phyloP scores from a whole-genome alignment of 129 eudicot species.

The Tagetes erecta region DNA sequence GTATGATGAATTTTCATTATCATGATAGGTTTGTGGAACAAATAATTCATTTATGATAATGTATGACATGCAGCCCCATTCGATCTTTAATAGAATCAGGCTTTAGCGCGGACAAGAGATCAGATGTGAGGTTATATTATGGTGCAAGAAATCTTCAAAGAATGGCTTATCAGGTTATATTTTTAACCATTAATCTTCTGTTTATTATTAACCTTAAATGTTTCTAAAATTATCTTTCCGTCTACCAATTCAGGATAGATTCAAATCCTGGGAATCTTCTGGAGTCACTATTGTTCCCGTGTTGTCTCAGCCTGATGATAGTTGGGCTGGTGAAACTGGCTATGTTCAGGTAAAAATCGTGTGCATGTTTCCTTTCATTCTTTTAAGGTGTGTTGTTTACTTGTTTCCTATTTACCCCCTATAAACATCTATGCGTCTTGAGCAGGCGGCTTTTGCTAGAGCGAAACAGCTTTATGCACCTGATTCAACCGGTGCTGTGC shows the following conservation, averaged over 20 bases:
- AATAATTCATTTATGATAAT: not conserved
- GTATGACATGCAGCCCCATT: slow-evolving; percentile 66
- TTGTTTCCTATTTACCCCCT: slow-evolving; percentile 9
- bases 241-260: slow-evolving; percentile 62
- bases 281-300: slow-evolving; percentile 86
- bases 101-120: slow-evolving; percentile 79
- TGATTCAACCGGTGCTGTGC: slow-evolving; percentile 77
- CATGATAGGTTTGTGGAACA: not conserved
- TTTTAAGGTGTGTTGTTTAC: not conserved
- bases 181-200: slow-evolving; percentile 15
- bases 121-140: slow-evolving; percentile 86
- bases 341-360: slow-evolving; percentile 66
- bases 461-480: slow-evolving; percentile 66
- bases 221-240: slow-evolving; percentile 20
- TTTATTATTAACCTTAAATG: not conserved
- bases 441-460: slow-evolving; percentile 84
- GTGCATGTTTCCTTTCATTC: not conserved
- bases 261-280: slow-evolving; percentile 78
- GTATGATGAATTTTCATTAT: not conserved
- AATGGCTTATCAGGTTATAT: slow-evolving; percentile 88
- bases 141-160: slow-evolving; percentile 89
- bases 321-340: slow-evolving; percentile 84
- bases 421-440: slow-evolving; percentile 10
- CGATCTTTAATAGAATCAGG: slow-evolving; percentile 89
- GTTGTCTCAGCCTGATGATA: slow-evolving; percentile 72